These are phyloP conservation scores for Malus hybrid DNA, from an alignment of 331 rosid species.

Conservation along the genomic window DNA sequence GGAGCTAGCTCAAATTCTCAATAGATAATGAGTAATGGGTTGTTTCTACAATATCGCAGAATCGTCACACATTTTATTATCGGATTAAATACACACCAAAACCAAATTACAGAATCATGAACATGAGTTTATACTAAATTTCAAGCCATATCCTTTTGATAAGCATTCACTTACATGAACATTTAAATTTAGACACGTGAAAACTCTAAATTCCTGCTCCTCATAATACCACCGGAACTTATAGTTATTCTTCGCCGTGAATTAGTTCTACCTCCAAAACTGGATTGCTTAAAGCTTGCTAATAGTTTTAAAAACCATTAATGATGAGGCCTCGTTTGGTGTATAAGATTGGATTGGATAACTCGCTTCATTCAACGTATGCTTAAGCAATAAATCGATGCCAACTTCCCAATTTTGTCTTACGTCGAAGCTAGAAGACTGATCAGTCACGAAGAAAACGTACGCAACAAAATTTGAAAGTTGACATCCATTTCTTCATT, in stretches of 20 bases:
- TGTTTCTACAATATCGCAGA: not conserved
- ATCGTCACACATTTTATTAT: not conserved
- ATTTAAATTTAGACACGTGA: not conserved
- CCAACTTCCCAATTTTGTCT: too few relatives aligned
- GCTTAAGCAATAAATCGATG: too few relatives aligned
- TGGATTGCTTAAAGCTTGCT: not conserved
- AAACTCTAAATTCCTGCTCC: not conserved
- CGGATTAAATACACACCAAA: not conserved
- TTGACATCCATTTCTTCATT: too few relatives aligned
- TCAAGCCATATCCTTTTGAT: not conserved
- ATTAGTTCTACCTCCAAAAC: not conserved
- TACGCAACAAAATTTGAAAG: too few relatives aligned
- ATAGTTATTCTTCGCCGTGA: too few relatives aligned
- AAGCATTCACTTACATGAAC: not conserved
- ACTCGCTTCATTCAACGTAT: too few relatives aligned
- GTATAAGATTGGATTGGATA: too few relatives aligned
- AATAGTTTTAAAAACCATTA: not conserved
- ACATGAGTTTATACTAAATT: not conserved
- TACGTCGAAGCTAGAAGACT: too few relatives aligned
- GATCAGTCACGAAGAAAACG: too few relatives aligned
- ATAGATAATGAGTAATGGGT: not conserved
- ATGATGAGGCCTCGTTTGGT: too few relatives aligned
- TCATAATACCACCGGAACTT: not conserved
- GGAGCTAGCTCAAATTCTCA: not conserved
- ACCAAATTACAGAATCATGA: not conserved